Conservation (phyloP, 306 rosid genomes). For the Betula pendula region DNA sequence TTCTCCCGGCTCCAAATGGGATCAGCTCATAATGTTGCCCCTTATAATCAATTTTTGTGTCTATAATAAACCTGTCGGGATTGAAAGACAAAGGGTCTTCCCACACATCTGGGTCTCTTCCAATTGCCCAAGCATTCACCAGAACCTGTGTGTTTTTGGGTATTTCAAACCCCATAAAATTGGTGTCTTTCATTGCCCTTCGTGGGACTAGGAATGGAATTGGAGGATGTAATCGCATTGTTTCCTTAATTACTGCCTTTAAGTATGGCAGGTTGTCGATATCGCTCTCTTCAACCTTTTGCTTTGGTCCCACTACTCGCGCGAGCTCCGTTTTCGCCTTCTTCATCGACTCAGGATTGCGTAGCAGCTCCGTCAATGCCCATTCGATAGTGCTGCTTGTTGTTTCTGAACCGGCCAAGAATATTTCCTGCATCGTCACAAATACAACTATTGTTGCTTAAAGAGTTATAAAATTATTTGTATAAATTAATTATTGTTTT, state of each 20-base stretch:
- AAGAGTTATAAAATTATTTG: too few relatives aligned
- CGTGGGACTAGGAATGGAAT: conserved; percentile 60
- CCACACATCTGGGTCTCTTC: conserved; percentile 61
- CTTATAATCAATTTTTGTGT: conserved; percentile 31
- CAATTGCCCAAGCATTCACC: conserved; percentile 62
- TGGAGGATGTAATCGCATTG: conserved; percentile 55
- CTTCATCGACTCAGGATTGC: conserved; percentile 17
- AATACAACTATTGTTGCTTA: not conserved
- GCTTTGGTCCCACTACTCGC: conserved; percentile 22
- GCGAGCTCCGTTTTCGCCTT: conserved; percentile 48
- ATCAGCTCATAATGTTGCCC: conserved; percentile 50
- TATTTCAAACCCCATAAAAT: conserved; percentile 42
- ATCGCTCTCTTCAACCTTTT: conserved; percentile 52
- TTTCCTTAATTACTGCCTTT: conserved; percentile 45
- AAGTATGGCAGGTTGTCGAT: conserved; percentile 49
- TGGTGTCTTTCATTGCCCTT: conserved; percentile 33
- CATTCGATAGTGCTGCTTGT: conserved; percentile 55
- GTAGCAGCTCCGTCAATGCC: conserved; percentile 51
- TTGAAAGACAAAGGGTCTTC: conserved; percentile 36
- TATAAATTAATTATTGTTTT: too few relatives aligned
- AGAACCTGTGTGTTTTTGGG: conserved; percentile 58
- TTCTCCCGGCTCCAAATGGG: conserved; percentile 52
- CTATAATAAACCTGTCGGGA: conserved; percentile 50
- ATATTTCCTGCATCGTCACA: conserved; percentile 49
- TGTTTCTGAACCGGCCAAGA: conserved; percentile 63